Base-by-base conservation (phyloP, 192 early-diverging fungal species). In the Linnemannia exigua region DNA sequence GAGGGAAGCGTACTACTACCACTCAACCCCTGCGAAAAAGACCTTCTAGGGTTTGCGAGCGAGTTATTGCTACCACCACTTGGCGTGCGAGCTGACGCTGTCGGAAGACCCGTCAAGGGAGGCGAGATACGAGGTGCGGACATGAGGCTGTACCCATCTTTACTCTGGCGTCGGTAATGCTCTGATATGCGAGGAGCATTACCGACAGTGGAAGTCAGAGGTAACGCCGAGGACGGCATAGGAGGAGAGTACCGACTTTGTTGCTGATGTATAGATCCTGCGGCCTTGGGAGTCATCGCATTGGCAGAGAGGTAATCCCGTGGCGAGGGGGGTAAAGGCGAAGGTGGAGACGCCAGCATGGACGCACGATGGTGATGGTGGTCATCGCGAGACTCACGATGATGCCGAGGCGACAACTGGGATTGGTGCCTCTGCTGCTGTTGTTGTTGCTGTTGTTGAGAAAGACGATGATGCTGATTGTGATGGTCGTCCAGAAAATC, bases 51-150 rank as follows among this genome's bases (percentile, higher is more conserved):
- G 41, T 50, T 58, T 14, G n/a, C 38, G 3, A 22, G 31, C n/a
- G 19, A 41, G 17, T 48, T 25, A n/a, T n/a, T n/a, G n/a, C n/a
- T n/a, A 20, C 25, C 54, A 41, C 76, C 75, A 48, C 16, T 67
- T 11, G 33, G 15, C n/a, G 28, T 63, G 28, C 58, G 58, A 28
- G 50, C 2, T 35, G 31, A 33, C 17, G 35, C 3, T 31, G 76
- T 70, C 3, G 76, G 46, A 0, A 73, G 48, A 3, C 61, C 70
- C 8, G 8, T 54, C 19, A 80, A 48, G 3, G 79, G 79, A 9
- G 79, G 79, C 15, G 79, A 80, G 37, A 80, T 80, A 8, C 66
- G 68, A n/a, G 79, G 79, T 1, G 79, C 72, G 8, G 79, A 67
- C 72, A 80, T 54, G 38, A 80, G 50, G 38, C 72, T 80, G 36